Conservation (phyloP, 2,329 filamentous ascomycete genomes). For the Neobulgaria alba region DNA sequence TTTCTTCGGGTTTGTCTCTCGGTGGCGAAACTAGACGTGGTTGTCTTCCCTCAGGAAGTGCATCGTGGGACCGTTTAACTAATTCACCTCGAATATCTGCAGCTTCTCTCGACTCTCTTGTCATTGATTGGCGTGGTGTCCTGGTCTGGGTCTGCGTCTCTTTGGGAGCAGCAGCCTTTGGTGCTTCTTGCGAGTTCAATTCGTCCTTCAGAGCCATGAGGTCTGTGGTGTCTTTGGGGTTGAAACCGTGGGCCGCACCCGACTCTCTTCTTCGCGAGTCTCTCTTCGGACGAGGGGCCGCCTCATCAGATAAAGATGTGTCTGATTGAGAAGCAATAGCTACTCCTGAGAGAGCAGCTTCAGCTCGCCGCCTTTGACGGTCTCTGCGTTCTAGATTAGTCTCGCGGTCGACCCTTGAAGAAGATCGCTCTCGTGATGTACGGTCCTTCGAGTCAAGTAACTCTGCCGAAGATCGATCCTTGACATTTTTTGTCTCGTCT, state of each 20-base stretch:
- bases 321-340: slow-evolving; percentile 17
- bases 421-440: slow-evolving; percentile 40
- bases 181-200: slow-evolving; percentile 20
- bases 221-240: slow-evolving; percentile 29
- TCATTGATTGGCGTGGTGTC: slow-evolving; percentile 16
- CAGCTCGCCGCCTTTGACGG: slow-evolving; percentile 10
- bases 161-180: slow-evolving; percentile 10
- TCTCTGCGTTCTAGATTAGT: slow-evolving; percentile 11
- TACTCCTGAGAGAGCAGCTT: slow-evolving; percentile 10
- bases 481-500: slow-evolving; percentile 3
- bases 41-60: slow-evolving; percentile 16
- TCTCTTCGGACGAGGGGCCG: slow-evolving; percentile 10
- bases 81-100: slow-evolving; percentile 21
- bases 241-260: slow-evolving; percentile 21
- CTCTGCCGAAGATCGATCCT: slow-evolving; percentile 4
- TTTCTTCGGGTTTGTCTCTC: slow-evolving; percentile 52
- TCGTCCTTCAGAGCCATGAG: slow-evolving; percentile 27
- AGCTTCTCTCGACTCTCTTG: slow-evolving; percentile 19
- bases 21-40: slow-evolving; percentile 64
- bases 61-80: not conserved
- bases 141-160: slow-evolving; percentile 10
- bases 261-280: slow-evolving; percentile 15
- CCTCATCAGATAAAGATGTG: slow-evolving; percentile 21
- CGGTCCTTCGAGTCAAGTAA: slow-evolving; percentile 28
- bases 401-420: slow-evolving; percentile 24